Evolutionary conservation across 345 rosid genomes (phyloP).

Genomic region (Geranium rotundifolium): DNA sequence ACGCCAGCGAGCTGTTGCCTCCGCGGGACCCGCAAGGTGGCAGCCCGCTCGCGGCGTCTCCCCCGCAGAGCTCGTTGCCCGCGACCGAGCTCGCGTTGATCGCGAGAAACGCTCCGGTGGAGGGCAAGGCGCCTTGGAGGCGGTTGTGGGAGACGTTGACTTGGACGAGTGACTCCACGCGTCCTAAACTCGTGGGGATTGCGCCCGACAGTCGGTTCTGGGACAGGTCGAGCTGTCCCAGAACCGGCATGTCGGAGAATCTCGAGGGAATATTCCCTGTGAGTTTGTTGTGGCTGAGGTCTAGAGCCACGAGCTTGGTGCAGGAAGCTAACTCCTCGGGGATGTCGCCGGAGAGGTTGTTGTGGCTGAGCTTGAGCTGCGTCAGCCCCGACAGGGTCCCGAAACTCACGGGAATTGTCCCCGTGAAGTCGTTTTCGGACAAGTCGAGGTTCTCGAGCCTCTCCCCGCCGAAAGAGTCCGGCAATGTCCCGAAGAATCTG

Average conservation of each 20-base stretch:
- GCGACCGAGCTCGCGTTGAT: slow-evolving; percentile 54
- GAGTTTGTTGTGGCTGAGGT: slow-evolving; percentile 67
- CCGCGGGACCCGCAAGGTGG: slow-evolving; percentile 41
- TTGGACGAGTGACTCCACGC: slow-evolving; percentile 39
- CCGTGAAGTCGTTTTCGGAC: slow-evolving; percentile 50
- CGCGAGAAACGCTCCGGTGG: slow-evolving; percentile 65
- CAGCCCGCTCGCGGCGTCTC: slow-evolving; percentile 27
- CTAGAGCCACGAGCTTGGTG: slow-evolving; percentile 60
- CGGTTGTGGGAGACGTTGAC: slow-evolving; percentile 57
- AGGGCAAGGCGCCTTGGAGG: slow-evolving; percentile 58
- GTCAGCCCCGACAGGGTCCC: slow-evolving; percentile 40
- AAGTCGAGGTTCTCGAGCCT: slow-evolving; percentile 54
- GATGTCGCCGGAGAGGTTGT: slow-evolving; percentile 51
- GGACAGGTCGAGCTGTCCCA: slow-evolving; percentile 71
- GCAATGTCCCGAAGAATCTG: slow-evolving; percentile 48
- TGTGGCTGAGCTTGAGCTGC: slow-evolving; percentile 45
- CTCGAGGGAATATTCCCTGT: slow-evolving; percentile 46
- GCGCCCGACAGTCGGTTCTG: slow-evolving; percentile 51
- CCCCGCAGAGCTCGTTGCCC: slow-evolving; percentile 64
- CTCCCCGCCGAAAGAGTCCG: slow-evolving; percentile 42
- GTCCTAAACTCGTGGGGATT: slow-evolving; percentile 44
- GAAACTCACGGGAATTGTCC: slow-evolving; percentile 33
- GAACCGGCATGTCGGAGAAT: slow-evolving; percentile 44
- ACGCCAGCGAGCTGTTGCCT: slow-evolving; percentile 16
- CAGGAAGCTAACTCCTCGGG: slow-evolving; percentile 57